Base-by-base conservation (phyloP, 2,329 filamentous ascomycete genomes). In the Nothophoma quercina region DNA sequence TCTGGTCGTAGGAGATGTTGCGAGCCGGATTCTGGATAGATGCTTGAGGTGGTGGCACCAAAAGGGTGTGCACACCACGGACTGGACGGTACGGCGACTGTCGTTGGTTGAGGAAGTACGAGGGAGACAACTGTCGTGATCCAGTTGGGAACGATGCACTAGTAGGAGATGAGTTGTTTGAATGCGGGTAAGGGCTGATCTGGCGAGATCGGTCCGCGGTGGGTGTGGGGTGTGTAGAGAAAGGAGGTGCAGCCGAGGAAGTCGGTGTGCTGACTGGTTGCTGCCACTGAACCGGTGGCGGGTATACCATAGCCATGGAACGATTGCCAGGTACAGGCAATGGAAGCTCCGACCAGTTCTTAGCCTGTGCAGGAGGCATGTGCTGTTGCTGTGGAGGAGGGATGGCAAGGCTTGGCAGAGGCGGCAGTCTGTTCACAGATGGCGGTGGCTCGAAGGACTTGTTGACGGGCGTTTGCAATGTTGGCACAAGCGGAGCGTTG, bases 61-160 rank as follows among this genome's bases (percentile, higher is more conserved):
- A 81, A n/a, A 98, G 83, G 0, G 91, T 96, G 63, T 95, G 92
- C 53, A 97, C 91, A 55, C 91, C 85, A 45, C 93, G 89, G 30
- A 97, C 88, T 1, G 93, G 93, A 59, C 91, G 90, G 75, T 98
- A 98, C 3, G 95, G 95, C 48, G 93, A 98, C 58, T 90, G 88
- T 50, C 95, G 85, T 71, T 96, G 91, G 67, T 90, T 89, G 29
- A 97, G 81, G 75, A 96, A 96, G 67, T 91, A 85, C 9, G 90
- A 93, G 1, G 93, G 93, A 25, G 95, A 98, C 59, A 95, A 84
- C 25, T 90, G 88, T 35, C 86, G 85, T 5, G 88, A 87, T 7
- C 86, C 85, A 44, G 86, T 83, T n/a, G 51, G 44, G 45, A 83
- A 89, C 18, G 84, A 81, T 13, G 86, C 84, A n/a, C 82, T 83